Evolutionary conservation across 2,329 filamentous ascomycete genomes (phyloP).

Genomic region (Diaporthe sp.): DNA sequence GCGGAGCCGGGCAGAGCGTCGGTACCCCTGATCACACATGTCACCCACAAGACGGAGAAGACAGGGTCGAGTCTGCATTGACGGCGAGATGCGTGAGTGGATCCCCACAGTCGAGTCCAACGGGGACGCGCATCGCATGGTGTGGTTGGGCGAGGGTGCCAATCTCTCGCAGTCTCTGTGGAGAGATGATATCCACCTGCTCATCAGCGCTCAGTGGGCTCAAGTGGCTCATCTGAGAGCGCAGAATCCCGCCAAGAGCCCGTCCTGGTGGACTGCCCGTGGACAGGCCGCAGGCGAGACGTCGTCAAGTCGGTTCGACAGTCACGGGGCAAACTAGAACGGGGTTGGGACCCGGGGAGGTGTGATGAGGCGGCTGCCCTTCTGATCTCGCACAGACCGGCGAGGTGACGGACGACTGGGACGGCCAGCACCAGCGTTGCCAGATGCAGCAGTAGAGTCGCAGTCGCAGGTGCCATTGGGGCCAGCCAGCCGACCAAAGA

Average conservation of each 20-base stretch:
- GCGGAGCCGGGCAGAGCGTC: constrained; percentile 27
- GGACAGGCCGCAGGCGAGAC: not conserved
- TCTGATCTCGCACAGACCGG: not conserved
- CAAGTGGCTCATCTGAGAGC: constrained; percentile 3
- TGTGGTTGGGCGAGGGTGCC: constrained; percentile 11
- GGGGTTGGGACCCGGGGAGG: not conserved
- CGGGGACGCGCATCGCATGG: constrained; percentile 18
- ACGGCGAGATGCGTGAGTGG: constrained; percentile 26
- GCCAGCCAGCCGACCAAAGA: not conserved
- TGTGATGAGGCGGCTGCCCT: not conserved
- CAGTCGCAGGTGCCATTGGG: not conserved
- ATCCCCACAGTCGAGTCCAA: constrained; percentile 25
- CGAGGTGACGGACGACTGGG: not conserved
- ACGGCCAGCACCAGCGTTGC: not conserved
- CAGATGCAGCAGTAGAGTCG: not conserved
- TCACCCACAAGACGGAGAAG: constrained; percentile 13
- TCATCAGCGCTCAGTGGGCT: constrained; percentile 19
- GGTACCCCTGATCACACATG: constrained; percentile 25
- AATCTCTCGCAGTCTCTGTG: constrained; percentile 14
- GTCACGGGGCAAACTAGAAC: constrained; percentile 8
- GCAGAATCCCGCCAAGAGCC: constrained; percentile 18
- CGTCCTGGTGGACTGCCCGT: constrained; percentile 6
- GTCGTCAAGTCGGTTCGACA: not conserved
- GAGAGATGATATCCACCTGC: constrained; percentile 20
- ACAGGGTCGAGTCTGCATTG: constrained; percentile 19